Base-by-base conservation (phyloP, 2,329 filamentous ascomycete genomes). In the Penicillium hordei region DNA sequence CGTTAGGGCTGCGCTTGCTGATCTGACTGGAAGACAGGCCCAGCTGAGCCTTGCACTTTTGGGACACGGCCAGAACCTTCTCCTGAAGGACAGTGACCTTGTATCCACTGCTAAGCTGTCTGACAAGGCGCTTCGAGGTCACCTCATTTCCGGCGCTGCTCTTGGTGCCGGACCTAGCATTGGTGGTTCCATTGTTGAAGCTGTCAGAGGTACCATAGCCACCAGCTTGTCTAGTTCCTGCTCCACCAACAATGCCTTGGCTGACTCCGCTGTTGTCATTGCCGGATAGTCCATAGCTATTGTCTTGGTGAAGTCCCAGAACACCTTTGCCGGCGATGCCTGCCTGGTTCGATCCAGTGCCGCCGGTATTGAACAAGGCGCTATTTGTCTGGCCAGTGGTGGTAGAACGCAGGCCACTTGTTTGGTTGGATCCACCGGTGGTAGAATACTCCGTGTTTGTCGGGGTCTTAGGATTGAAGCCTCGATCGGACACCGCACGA, bases 11-110 rank as follows among this genome's bases (percentile, higher is more conserved):
- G 40, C 71, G 70, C 27, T 60, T 52, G 31, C 64, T 68, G 10
- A 73, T 64, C 52, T 72, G 66, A 23, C 49, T 63, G 3, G 68
- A 57, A 8, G 68, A 65, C 13, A 66, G 39, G 1, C 69, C 70
- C 12, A 73, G 55, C 42, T 71, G 70, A 12, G 61, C 53, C 46
- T 70, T 71, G 61, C 68, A 71, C 51, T 72, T 71, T 25, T 68
- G 66, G 10, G 67, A 65, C 13, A 73, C 68, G 7, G 61, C 57
- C 21, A 71, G 65, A 1, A 72, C 59, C 34, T 65, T 68, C 27
- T 69, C 69, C 48, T 72, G 70, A 6, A 73, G 60, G 5, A 71
- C 49, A n/a, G 66, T 66, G 17, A 62, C 54, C 39, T 68, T 67
- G 43, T 60, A 51, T 6, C 55, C 51, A 36, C 55, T 45, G 4